These are phyloP conservation scores for Paramecium tetraurelia DNA, from an alignment of 73 alveolate species.

Conservation along the genomic window DNA sequence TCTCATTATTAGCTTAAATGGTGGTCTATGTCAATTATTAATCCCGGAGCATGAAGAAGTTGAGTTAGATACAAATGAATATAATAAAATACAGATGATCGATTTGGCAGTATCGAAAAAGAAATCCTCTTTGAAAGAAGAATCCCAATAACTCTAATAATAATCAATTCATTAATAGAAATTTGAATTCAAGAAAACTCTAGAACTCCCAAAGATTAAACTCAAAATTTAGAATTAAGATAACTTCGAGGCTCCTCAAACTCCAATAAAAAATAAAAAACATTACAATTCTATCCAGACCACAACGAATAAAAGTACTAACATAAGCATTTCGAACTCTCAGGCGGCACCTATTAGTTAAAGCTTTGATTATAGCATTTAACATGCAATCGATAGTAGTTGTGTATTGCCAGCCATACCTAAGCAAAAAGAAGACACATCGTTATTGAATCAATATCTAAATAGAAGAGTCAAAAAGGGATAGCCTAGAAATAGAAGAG, in stretches of 20 bases:
- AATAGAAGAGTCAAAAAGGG: slow-evolving; percentile 8
- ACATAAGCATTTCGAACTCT: not conserved
- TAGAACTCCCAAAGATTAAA: not conserved
- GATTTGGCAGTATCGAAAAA: not conserved
- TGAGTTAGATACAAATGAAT: not conserved
- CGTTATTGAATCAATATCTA: not conserved
- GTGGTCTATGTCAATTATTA: not conserved
- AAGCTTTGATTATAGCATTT: not conserved
- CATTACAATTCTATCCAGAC: not conserved
- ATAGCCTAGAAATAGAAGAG: slow-evolving; percentile 14
- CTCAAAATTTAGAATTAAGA: not conserved
- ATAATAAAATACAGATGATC: not conserved
- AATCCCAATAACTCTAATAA: not conserved
- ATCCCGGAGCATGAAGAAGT: not conserved
- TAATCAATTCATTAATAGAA: not conserved
- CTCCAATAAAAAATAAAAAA: not conserved
- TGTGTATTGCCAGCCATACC: slow-evolving; percentile 26
- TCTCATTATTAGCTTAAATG: not conserved
- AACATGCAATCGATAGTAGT: not conserved
- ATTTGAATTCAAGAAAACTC: not conserved
- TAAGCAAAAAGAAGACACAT: not conserved
- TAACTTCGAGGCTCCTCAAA: not conserved
- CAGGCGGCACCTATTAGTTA: not conserved
- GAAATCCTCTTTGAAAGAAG: not conserved
- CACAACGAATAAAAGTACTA: not conserved